Evolutionary conservation across 768 basidiomycete species (phyloP), one percentile per base, ranked within the genome.

Genomic region (Amanita rubescens): DNA sequence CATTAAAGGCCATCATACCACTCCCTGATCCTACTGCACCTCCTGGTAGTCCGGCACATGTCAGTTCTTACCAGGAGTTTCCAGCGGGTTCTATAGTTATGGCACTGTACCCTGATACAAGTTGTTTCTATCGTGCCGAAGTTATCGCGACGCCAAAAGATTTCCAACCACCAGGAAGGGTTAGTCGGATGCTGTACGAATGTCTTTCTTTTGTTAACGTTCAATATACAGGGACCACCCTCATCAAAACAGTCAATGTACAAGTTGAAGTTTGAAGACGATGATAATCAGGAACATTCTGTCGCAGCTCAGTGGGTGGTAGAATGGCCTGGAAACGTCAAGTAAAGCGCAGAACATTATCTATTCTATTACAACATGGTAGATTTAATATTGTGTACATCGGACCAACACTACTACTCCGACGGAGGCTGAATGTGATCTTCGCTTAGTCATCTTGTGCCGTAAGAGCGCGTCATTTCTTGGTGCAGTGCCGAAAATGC

Each of bases 71-170:
- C 63, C 86, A 81, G 42, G 83, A 84, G 58, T 93, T 90, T 63
- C 69, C 78, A 20, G 69, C 78, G 0, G 83, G 88, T 3, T 81
- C 85, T 19, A 86, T 77, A 0, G 90, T 93, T 9, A 80, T 93
- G 78, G 90, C 88, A 1, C 71, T 92, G n/a, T 93, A 91, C 67
- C 90, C 90, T 0, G 90, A 93, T 62, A 93, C 90, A 0, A 92
- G 88, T 59, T 90, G 87, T 64, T 93, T 93, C 72, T 93, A 93
- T 62, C 85, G 87, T 24, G 90, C 90, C 6, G 86, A 90, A 61
- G 89, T 93, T 5, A 75, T 90, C 43, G 75, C 80, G n/a, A 79
- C 81, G 9, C 89, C 87, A 8, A 72, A 67, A 56, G 68, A 74
- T 47, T 63, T 71, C 51, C 70, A 70, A 42, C 65, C 66, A 19